phyloP scores from a whole-genome alignment of 768 basidiomycete species.

The Polyporus arcularius region DNA sequence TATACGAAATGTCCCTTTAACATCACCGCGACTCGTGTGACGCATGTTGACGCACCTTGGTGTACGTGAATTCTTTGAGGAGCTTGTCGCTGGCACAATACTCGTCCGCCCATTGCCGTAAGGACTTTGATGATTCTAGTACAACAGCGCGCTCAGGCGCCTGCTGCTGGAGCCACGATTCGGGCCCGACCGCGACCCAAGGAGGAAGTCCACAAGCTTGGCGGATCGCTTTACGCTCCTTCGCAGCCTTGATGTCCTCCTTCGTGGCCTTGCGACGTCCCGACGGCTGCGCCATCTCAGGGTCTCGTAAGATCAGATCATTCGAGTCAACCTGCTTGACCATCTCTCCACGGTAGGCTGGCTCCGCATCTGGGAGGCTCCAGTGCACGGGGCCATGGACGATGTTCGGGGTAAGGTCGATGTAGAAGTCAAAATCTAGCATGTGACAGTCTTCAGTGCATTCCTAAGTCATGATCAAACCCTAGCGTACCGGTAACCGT shows the following conservation, averaged over 20 bases:
- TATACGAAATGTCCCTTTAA: conserved; percentile 34
- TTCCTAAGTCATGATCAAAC: not conserved
- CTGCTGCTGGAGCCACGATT: conserved; percentile 4
- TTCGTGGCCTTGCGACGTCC: conserved; percentile 41
- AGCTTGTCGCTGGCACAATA: conserved; percentile 71
- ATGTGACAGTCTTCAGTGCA: no score
- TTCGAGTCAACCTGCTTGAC: conserved; percentile 50
- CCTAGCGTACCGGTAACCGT: conserved; percentile 44
- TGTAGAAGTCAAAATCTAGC: conserved; percentile 63
- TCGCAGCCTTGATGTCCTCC: conserved; percentile 43
- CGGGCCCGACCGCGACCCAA: conserved; percentile 38
- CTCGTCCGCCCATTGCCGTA: conserved; percentile 82
- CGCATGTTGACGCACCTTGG: conserved; percentile 47
- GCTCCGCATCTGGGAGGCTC: conserved; percentile 62
- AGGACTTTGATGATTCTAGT: conserved; percentile 57
- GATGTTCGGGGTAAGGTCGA: conserved; percentile 51
- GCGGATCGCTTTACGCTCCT: conserved; percentile 48
- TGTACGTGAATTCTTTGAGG: conserved; percentile 78
- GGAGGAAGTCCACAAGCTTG: conserved; percentile 51
- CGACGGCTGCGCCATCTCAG: not conserved
- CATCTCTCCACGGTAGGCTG: conserved; percentile 67
- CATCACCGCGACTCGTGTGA: not conserved
- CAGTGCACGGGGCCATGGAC: conserved; percentile 49
- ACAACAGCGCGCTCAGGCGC: conserved; percentile 20
- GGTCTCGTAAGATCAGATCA: conserved; percentile 13